These are phyloP conservation scores for Austroboletus novae-zelandiae DNA, from an alignment of 1,284 basidiomycete genomes.

Conservation along the genomic window DNA sequence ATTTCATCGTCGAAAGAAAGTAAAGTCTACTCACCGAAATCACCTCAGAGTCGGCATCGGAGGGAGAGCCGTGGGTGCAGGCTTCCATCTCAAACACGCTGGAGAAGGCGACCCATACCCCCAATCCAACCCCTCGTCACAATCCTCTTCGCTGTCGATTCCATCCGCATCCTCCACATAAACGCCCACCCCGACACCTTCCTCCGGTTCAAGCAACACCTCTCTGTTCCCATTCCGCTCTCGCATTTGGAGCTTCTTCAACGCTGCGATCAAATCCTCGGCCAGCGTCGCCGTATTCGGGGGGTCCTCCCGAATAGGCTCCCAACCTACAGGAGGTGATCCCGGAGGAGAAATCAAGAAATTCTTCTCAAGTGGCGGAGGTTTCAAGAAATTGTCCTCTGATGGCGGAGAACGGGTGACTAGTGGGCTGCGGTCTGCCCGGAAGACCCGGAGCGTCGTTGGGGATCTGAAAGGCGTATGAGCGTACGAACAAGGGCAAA, in stretches of 20 bases:
- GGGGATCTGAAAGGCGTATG: slow-evolving; percentile 38
- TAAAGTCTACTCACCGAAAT: slow-evolving; percentile 25
- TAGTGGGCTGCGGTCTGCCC: slow-evolving; percentile 73
- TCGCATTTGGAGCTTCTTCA: slow-evolving; percentile 57
- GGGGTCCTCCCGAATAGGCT: slow-evolving; percentile 87
- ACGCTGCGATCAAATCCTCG: slow-evolving; percentile 81
- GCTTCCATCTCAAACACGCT: slow-evolving; percentile 48
- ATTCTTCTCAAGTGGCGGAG: slow-evolving; percentile 85
- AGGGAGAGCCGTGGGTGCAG: slow-evolving; percentile 56
- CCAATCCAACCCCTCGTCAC: slow-evolving; percentile 51
- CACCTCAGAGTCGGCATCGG: slow-evolving; percentile 40
- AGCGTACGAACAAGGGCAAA: slow-evolving; percentile 5
- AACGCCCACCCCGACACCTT: slow-evolving; percentile 70
- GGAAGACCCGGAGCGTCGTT: slow-evolving; percentile 71
- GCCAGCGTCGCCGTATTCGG: slow-evolving; percentile 88
- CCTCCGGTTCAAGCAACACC: slow-evolving; percentile 61
- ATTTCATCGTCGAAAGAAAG: slow-evolving; percentile 29
- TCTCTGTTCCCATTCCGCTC: slow-evolving; percentile 43
- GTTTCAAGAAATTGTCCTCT: slow-evolving; percentile 61
- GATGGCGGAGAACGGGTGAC: slow-evolving; percentile 41
- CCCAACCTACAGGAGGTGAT: slow-evolving; percentile 98
- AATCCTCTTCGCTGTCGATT: slow-evolving; percentile 33
- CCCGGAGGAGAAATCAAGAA: slow-evolving; percentile 98
- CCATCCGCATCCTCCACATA: slow-evolving; percentile 68
- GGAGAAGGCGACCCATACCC: slow-evolving; percentile 58